Base-by-base conservation (phyloP, 140 eudicot species). In the Cichorium intybus region DNA sequence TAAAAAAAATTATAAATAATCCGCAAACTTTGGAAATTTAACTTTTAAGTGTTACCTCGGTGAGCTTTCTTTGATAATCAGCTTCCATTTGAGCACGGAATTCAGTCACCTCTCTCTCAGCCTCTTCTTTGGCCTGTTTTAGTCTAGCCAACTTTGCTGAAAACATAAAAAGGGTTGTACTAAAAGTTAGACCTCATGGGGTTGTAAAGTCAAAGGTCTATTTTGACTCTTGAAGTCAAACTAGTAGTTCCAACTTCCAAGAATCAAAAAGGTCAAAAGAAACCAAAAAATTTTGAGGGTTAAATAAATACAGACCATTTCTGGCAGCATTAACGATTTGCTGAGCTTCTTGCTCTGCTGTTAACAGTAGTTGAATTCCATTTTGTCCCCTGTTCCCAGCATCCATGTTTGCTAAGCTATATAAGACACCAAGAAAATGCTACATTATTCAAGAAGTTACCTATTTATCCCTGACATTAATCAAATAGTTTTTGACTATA, bases 1-100 rank as follows among this genome's bases (percentile, higher is more conserved):
- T 34, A 12, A 16, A 55, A 39, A 39, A 12, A 2, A 39, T 4
- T 3, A 10, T n/a, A n/a, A n/a, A n/a, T n/a, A n/a, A n/a, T n/a
- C n/a, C n/a, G n/a, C n/a, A n/a, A 57, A 6, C 61, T 37, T 27
- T 15, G 9, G 9, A 0, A 17, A 16, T 26, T 18, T 56, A 16
- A 14, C 2, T 14, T 29, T 55, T 16, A 34, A 64, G 41, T 33
- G 49, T 56, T 76, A 85, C 97, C 96, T 91, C 88, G 10, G 86
- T 56, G 8, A 90, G 76, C 74, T 87, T 90, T 69, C 84, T 82
- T 76, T 90, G 97, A 41, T 64, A 87, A 22, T 84, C 94, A 28
- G 90, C 80, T 70, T 91, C 97, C 81, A 87, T 77, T 60, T 78
- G 95, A 41, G 95, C 95, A 73, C 95, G 95, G 49, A 90, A 87